phyloP scores from a whole-genome alignment of 441 rosid species.

The Populus trichocarpa region DNA sequence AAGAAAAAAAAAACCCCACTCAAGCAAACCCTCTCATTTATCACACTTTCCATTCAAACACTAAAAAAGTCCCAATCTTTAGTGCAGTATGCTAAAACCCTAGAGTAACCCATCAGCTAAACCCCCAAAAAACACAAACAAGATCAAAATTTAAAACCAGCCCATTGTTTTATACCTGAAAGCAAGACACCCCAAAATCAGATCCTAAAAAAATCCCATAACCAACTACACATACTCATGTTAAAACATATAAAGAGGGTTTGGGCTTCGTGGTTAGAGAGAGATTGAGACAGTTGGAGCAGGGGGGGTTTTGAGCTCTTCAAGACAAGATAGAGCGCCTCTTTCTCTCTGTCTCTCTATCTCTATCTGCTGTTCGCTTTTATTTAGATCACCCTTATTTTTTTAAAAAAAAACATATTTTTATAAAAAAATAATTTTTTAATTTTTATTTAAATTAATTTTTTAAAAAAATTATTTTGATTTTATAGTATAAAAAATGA shows the following conservation, averaged over 20 bases:
- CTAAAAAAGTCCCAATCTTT: background rate
- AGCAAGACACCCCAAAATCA: slow-evolving; percentile 11
- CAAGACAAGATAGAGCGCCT: slow-evolving; percentile 2
- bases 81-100: background rate
- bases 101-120: slow-evolving; percentile 3
- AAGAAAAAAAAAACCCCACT: background rate
- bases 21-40: background rate
- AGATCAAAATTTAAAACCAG: slow-evolving; percentile 22
- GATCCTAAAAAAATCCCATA: slow-evolving; percentile 22
- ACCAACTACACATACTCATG: slow-evolving; percentile 6
- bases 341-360: background rate
- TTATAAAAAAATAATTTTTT: no score
- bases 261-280: background rate
- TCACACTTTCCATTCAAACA: background rate
- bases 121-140: background rate
- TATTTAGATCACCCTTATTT: no score
- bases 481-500: no score
- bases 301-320: slow-evolving; percentile 18
- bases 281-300: slow-evolving; percentile 34
- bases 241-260: background rate
- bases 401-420: no score
- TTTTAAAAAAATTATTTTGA: no score
- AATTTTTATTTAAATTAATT: no score
- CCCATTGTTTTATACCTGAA: slow-evolving; percentile 12
- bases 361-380: background rate